Conservation (phyloP, 768 basidiomycete genomes). For the Auricularia auricula-judae region DNA sequence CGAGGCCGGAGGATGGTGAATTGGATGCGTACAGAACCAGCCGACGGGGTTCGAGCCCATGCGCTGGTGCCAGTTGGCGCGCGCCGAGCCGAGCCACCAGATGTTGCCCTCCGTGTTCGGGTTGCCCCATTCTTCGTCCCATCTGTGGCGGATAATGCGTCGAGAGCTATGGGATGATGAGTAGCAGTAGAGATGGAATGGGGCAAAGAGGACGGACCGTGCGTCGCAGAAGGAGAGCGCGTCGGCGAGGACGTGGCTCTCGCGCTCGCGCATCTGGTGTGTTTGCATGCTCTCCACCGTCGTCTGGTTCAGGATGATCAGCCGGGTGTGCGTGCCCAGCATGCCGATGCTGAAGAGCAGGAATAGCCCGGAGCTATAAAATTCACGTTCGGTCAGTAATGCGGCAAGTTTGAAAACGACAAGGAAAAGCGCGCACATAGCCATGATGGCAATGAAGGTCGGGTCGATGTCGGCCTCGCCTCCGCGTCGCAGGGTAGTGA, state of each 20-base stretch:
- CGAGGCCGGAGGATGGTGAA: not conserved
- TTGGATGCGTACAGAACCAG: conserved; percentile 67
- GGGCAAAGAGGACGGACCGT: too few species aligned
- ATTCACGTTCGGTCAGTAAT: not conserved
- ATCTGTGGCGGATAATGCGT: conserved; percentile 29
- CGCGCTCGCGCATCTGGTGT: conserved; percentile 52
- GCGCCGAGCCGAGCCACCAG: conserved; percentile 67
- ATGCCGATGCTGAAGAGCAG: conserved; percentile 55
- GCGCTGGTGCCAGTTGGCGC: conserved; percentile 63
- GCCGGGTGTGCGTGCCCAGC: conserved; percentile 41
- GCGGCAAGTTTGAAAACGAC: not conserved
- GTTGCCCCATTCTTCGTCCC: conserved; percentile 77
- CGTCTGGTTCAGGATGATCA: conserved; percentile 55
- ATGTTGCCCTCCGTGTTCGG: conserved; percentile 68
- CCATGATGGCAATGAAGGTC: conserved; percentile 63
- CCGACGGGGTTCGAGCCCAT: conserved; percentile 63
- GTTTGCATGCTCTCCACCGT: conserved; percentile 70
- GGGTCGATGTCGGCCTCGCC: conserved; percentile 35
- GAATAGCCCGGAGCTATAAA: conserved; percentile 55
- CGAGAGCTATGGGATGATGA: not conserved
- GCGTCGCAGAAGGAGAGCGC: conserved; percentile 42
- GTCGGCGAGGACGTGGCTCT: conserved; percentile 36
- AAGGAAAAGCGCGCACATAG: conserved; percentile 39
- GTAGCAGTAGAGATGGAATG: not conserved
- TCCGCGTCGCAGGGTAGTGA: conserved; percentile 3